Percentiles rank a stretch among this genome's conserved stretches.
Conservation (phyloP, 495 filamentous ascomycete species). For the Aspergillus heteromorphus region DNA sequence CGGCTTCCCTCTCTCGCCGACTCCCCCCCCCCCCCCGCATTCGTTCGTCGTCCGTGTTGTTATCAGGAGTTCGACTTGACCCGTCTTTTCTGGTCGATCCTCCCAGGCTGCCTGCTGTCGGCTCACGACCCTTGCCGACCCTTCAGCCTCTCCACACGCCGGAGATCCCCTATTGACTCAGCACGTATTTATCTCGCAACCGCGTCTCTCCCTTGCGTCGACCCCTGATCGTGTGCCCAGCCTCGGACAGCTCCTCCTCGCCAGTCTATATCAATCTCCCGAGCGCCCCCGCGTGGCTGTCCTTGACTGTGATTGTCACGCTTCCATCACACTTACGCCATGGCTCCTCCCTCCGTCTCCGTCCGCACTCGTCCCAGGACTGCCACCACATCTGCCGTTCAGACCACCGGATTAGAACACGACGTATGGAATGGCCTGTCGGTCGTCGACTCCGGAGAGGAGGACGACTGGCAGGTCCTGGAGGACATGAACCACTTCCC, state of each 20-base stretch:
- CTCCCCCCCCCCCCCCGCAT: background rate
- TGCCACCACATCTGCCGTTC: constrained; percentile 18
- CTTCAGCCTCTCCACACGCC: background rate
- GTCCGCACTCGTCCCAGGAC: constrained; percentile 34
- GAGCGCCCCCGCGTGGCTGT: constrained; percentile 1
- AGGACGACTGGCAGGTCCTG: constrained; percentile 24
- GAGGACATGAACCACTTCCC: constrained; percentile 36
- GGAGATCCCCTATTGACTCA: background rate
- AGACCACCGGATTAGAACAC: constrained; percentile 18
- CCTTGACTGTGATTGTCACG: background rate
- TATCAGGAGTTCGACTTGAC: background rate
- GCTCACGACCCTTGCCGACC: background rate
- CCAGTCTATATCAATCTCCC: background rate
- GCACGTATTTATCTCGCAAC: background rate
- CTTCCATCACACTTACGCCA: constrained; percentile 10
- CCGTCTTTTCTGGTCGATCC: too few relatives aligned
- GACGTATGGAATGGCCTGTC: constrained; percentile 27
- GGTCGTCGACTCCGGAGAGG: constrained; percentile 22
- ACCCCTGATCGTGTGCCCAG: background rate
- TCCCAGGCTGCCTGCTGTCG: background rate
- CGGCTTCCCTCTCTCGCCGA: background rate
- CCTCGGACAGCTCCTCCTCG: background rate
- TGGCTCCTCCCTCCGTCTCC: constrained; percentile 38
- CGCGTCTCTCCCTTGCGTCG: background rate
- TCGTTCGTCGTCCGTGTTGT: background rate